Base-by-base conservation (phyloP, 2,329 filamentous ascomycete species). In the Daldinia eschscholtzii region DNA sequence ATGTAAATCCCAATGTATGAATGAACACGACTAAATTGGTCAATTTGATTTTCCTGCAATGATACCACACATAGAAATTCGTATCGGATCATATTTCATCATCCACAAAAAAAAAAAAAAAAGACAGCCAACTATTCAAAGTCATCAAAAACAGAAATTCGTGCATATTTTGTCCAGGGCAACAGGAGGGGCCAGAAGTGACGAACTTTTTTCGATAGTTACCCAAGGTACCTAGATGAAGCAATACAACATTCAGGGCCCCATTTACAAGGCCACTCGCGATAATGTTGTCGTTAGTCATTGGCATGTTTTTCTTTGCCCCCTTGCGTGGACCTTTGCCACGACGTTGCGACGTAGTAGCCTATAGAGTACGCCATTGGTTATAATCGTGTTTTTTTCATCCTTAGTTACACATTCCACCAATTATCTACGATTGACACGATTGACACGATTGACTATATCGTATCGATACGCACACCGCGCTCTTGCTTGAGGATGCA, bases 401-500 rank as follows among this genome's bases (percentile, higher is more conserved):
- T 59, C 50, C 57, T 57, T 6, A 23, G 39, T 33, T 33, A 67
- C n/a, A 23, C 44, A 64, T 61, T 52, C 64, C 52, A 59, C 64
- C 50, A 64, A 60, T 67, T 52, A 18, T 35, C 6, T n/a, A 50
- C 28, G n/a, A 35, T 48, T 13, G 18, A 23, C 20, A 23, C 20
- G 20, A 23, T 23, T 23, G 20, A 23, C 20, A 50, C 28, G n/a
- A 35, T 48, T 13, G 18, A 59, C 44, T 9, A 35, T 56, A 65
- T 63, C 48, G 41, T 62, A 56, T 61, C 50, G 55, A 61, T 53
- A 64, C 35, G 58, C 52, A 57, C 52, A 55, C 52, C 52, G 65
- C 30, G 69, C 4, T 23, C 33, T 52, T 61, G 67, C 61, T 65
- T 60, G 53, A 70, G 50, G 61, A 67, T 70, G 64, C 67, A 64